Evolutionary conservation across 495 filamentous ascomycete genomes (phyloP).

Genomic region (Xylaria intraflava): DNA sequence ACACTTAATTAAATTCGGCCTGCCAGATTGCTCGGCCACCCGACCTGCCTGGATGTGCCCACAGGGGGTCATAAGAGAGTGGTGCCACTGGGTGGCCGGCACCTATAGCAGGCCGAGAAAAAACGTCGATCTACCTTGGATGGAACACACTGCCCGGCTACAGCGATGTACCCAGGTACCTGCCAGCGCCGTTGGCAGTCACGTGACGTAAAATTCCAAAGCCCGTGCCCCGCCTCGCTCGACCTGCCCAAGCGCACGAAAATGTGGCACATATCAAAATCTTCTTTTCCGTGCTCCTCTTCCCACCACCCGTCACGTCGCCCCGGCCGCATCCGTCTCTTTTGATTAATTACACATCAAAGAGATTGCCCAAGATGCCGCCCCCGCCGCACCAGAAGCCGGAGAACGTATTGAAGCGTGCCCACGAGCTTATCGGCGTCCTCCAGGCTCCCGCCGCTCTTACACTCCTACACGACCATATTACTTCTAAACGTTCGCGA

Average conservation of each 20-base stretch:
- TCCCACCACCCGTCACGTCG: slow-evolving; percentile 17
- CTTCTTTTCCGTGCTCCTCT: slow-evolving; percentile 18
- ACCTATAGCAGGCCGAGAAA: no score
- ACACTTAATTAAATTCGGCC: no score
- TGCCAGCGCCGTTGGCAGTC: neutral
- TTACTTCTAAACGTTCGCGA: slow-evolving; percentile 92
- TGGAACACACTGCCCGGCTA: neutral
- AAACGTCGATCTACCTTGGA: no score
- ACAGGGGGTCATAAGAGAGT: no score
- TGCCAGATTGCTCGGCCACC: no score
- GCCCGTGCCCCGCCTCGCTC: slow-evolving; percentile 29
- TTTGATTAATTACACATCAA: slow-evolving; percentile 18
- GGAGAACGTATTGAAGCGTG: slow-evolving; percentile 98
- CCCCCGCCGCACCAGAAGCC: slow-evolving; percentile 95
- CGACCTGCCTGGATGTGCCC: no score
- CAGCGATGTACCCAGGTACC: neutral
- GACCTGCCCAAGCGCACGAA: slow-evolving; percentile 20
- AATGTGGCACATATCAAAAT: slow-evolving; percentile 29
- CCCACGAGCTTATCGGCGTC: slow-evolving; percentile 96
- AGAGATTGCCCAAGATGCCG: slow-evolving; percentile 53
- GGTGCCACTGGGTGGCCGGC: no score
- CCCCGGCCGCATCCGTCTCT: slow-evolving; percentile 23
- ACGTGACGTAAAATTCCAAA: slow-evolving; percentile 15
- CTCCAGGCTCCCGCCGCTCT: slow-evolving; percentile 87
- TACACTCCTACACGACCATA: slow-evolving; percentile 95